Conservation (phyloP, 176 grass and related monocot species). For the Ensete glaucum region DNA sequence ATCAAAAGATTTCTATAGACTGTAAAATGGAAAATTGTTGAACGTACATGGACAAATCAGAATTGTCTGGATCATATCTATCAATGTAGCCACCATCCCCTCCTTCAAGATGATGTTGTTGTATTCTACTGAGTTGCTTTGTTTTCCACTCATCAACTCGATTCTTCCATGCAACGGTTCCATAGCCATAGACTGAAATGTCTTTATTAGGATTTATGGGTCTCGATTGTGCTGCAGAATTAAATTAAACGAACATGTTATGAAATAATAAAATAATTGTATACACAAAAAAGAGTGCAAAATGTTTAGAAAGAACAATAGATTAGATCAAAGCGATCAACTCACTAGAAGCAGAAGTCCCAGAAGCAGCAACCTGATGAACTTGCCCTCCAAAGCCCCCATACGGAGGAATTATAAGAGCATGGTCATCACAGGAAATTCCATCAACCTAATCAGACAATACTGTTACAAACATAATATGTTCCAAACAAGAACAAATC, state of each 20-base stretch:
- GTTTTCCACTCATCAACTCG: conserved; percentile 33
- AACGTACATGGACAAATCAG: conserved; percentile 33
- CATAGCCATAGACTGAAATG: conserved; percentile 35
- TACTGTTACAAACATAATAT: neutral
- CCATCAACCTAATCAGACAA: conserved; percentile 23
- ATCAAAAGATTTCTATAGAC: neutral
- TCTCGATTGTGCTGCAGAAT: conserved; percentile 22
- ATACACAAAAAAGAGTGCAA: neutral
- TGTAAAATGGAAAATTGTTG: neutral
- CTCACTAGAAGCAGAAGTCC: neutral
- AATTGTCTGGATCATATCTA: conserved; percentile 22
- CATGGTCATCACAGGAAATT: conserved; percentile 37
- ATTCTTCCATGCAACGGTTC: conserved; percentile 43
- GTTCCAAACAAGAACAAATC: neutral
- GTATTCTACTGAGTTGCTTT: conserved; percentile 22
- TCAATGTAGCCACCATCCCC: conserved; percentile 15
- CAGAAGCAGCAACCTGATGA: neutral
- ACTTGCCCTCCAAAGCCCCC: conserved; percentile 20
- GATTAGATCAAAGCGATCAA: conserved; percentile 7
- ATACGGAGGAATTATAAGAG: conserved; percentile 31
- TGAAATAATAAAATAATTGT: neutral
- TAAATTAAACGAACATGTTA: neutral
- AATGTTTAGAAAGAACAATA: neutral
- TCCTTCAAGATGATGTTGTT: neutral
- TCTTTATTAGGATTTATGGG: conserved; percentile 42